phyloP scores from a whole-genome alignment of 495 filamentous ascomycete genomes.

The Aspergillus wentii region DNA sequence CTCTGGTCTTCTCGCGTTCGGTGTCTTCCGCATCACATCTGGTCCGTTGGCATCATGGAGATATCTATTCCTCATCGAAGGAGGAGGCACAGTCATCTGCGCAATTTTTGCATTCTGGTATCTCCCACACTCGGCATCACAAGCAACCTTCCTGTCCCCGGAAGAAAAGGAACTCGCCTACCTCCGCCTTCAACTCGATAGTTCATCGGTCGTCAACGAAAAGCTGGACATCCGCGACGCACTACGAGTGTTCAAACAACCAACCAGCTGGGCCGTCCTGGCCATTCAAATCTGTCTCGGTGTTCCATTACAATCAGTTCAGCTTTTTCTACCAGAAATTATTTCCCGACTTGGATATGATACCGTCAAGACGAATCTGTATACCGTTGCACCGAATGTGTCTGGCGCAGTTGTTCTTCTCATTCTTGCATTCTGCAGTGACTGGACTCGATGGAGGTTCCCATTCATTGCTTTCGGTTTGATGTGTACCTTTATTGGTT shows the following conservation, averaged over 20 bases:
- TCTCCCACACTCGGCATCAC: slow-evolving; percentile 56
- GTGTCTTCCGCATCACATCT: slow-evolving; percentile 66
- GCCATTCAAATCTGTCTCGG: slow-evolving; percentile 67
- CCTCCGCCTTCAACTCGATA: slow-evolving; percentile 65
- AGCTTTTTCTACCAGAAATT: slow-evolving; percentile 68
- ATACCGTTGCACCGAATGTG: slow-evolving; percentile 67
- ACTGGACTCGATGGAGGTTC: slow-evolving; percentile 58
- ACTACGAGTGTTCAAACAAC: slow-evolving; percentile 54
- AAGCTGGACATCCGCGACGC: slow-evolving; percentile 60
- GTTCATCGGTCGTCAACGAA: slow-evolving; percentile 64
- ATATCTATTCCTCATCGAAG: slow-evolving; percentile 74
- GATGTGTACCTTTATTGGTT: slow-evolving; percentile 63
- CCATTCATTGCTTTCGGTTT: slow-evolving; percentile 68
- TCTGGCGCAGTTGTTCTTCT: slow-evolving; percentile 63
- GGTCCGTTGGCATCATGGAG: slow-evolving; percentile 51
- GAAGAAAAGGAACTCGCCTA: slow-evolving; percentile 63
- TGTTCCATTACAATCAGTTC: slow-evolving; percentile 63
- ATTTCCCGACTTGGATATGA: slow-evolving; percentile 55
- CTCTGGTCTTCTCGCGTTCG: slow-evolving; percentile 64
- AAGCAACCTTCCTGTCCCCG: slow-evolving; percentile 55
- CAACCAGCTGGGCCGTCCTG: slow-evolving; percentile 56
- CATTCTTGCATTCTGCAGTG: slow-evolving; percentile 59
- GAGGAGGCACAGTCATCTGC: slow-evolving; percentile 57
- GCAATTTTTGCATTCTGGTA: slow-evolving; percentile 62
- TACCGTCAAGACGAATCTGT: slow-evolving; percentile 66